These are phyloP conservation scores for Neopestalotiopsis rosae DNA, from an alignment of 2,329 filamentous ascomycete genomes.

Conservation along the genomic window DNA sequence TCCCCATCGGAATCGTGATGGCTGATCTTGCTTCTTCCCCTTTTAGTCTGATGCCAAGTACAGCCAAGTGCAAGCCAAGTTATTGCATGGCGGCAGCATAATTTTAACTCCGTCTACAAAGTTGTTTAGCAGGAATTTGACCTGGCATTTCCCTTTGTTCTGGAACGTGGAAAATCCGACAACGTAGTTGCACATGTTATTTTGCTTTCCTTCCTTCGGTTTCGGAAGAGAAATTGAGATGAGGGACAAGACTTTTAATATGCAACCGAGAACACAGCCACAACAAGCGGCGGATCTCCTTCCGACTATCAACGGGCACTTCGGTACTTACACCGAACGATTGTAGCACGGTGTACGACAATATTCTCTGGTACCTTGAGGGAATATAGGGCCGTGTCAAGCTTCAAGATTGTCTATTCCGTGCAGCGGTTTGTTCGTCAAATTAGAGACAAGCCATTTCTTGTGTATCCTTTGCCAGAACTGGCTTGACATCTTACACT, in stretches of 20 bases:
- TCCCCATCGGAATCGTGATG: neutral
- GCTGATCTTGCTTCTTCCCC: neutral
- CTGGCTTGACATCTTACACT: neutral
- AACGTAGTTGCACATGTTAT: neutral
- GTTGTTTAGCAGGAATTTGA: neutral
- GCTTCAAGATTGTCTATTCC: no score
- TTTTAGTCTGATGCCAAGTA: neutral
- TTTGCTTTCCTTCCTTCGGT: neutral
- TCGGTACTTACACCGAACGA: neutral
- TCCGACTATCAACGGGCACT: neutral
- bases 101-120: neutral
- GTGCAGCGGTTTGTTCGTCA: no score
- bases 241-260: slow-evolving; percentile 3
- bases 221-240: neutral
- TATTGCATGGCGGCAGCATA: neutral
- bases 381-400: no score
- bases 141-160: neutral
- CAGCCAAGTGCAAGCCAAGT: slow-evolving; percentile 10
- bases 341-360: neutral
- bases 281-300: neutral
- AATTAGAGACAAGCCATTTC: no score
- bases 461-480: neutral
- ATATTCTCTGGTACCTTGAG: no score
- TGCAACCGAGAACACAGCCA: slow-evolving; percentile 8
- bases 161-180: neutral